Percentiles rank a stretch among this genome's conserved stretches.
Conservation (phyloP, 164 flowering plant genomes). For the Stephania cephalantha region DNA sequence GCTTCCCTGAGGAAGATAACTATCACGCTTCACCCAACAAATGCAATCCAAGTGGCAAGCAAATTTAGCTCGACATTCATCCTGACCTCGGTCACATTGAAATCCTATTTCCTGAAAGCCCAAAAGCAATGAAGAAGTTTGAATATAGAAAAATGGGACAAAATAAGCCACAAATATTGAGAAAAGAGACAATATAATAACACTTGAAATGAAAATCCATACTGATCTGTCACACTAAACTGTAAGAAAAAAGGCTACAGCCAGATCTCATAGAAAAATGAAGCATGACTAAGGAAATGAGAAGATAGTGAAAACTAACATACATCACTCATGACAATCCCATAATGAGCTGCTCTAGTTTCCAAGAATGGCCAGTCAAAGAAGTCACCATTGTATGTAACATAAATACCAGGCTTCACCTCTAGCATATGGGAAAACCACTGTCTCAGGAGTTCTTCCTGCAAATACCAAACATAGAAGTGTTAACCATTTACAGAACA, state of each 20-base stretch:
- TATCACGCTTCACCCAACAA: slow-evolving; percentile 99
- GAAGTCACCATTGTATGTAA: slow-evolving; percentile 93
- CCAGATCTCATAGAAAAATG: background rate
- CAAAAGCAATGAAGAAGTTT: background rate
- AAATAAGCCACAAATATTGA: background rate
- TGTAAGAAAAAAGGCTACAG: background rate
- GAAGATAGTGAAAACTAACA: slow-evolving; percentile 13
- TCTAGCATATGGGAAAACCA: slow-evolving; percentile 97
- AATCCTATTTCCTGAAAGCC: slow-evolving; percentile 83
- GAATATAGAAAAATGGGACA: background rate
- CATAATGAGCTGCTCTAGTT: slow-evolving; percentile 86
- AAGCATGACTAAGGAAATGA: background rate
- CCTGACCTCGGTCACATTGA: slow-evolving; percentile 81
- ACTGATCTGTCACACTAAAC: background rate
- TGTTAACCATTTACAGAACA: background rate
- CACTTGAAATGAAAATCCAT: background rate
- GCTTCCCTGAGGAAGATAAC: slow-evolving; percentile 99
- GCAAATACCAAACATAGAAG: slow-evolving; percentile 21
- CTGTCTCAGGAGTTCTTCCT: slow-evolving; percentile 70
- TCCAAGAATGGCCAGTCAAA: slow-evolving; percentile 99
- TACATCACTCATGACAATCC: slow-evolving; percentile 75
- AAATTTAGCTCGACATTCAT: slow-evolving; percentile 97
- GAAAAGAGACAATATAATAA: background rate
- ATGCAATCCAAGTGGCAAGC: slow-evolving; percentile 98
- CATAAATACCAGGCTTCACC: slow-evolving; percentile 96